Evolutionary conservation across 331 rosid species (phyloP).

Genomic region (Prunus yedoensis): DNA sequence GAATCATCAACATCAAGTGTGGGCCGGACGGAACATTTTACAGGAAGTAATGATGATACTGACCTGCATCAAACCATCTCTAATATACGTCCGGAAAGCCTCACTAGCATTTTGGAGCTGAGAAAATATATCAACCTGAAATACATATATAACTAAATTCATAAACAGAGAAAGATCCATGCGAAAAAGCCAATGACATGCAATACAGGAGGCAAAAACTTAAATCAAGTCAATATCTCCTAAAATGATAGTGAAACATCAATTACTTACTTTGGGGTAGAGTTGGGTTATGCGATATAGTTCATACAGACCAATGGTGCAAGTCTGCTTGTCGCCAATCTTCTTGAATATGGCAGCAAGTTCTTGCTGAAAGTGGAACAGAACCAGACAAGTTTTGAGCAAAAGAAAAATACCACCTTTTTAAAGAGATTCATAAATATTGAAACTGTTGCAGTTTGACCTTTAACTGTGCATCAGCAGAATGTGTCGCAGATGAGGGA

Average conservation of each 20-base stretch:
- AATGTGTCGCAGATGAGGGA: slow-evolving; percentile 79
- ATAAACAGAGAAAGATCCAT: slow-evolving; percentile 4
- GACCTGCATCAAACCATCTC: slow-evolving; percentile 98
- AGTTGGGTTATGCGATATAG: slow-evolving; percentile 90
- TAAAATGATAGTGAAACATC: not conserved
- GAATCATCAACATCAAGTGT: not conserved
- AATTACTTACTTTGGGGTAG: slow-evolving; percentile 72
- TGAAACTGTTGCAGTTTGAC: slow-evolving; percentile 30
- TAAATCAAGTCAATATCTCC: not conserved
- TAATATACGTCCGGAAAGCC: slow-evolving; percentile 94
- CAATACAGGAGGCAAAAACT: not conserved
- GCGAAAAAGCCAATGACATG: not conserved
- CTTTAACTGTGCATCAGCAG: slow-evolving; percentile 93
- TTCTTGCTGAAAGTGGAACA: slow-evolving; percentile 67
- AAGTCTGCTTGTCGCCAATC: slow-evolving; percentile 98
- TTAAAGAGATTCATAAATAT: not conserved
- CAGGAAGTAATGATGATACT: slow-evolving; percentile 14
- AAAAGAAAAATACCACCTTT: not conserved
- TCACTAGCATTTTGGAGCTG: slow-evolving; percentile 99
- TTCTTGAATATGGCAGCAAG: slow-evolving; percentile 98
- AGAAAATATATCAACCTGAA: slow-evolving; percentile 91
- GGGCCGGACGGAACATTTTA: not conserved
- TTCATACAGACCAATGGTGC: slow-evolving; percentile 89
- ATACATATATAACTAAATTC: slow-evolving; percentile 16
- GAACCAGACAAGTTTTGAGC: slow-evolving; percentile 6